Evolutionary conservation across 768 basidiomycete genomes (phyloP), one percentile per base, ranked within the genome.

Genomic region (Guyanaporus albipodus): DNA sequence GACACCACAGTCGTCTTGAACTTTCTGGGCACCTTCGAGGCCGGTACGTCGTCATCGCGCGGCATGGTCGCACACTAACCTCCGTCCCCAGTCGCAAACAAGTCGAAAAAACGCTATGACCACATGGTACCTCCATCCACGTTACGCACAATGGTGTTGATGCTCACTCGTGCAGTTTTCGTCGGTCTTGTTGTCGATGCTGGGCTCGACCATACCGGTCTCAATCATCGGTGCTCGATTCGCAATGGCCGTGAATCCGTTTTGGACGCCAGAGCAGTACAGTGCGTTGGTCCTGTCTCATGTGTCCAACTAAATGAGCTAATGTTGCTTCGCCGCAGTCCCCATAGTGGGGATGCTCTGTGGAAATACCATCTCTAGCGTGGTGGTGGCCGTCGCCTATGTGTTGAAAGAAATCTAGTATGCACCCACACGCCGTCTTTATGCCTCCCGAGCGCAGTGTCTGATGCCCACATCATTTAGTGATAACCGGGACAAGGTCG

Each of bases 301-400:
- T 21, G 24, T 18, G 12, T 11, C 19, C 27, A 11, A 8, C 19
- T 2, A n/a, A 26, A 8, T 29, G 10, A n/a, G 7, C 34, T 50
- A 12, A 51, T 46, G 6, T 55, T 40, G 17, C 22, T 34, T 29
- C 37, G 23, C 18, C 24, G 40, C 50, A 90, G 88, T 91, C 42
- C 89, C 87, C 6, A 79, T 91, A 42, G 75, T 90, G 8, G 89
- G 91, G 7, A 93, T 92, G 91, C 71, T 92, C 3, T 85, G 88
- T 32, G 90, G 90, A 2, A 80, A 78, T 44, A 82, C 87, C 1
- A 84, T 93, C 42, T 83, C 84, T 0, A 80, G 82, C 1, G 77
- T 92, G 7, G 82, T 88, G 2, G 78, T 93, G 0, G 75, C 83
- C 3, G 70, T 85, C 4, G 79, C 76, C 44, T 82, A 77, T 44